Evolutionary conservation across 495 filamentous ascomycete species (phyloP), one percentile per base, ranked within the genome.

Genomic region (Geoglossum glabrum): DNA sequence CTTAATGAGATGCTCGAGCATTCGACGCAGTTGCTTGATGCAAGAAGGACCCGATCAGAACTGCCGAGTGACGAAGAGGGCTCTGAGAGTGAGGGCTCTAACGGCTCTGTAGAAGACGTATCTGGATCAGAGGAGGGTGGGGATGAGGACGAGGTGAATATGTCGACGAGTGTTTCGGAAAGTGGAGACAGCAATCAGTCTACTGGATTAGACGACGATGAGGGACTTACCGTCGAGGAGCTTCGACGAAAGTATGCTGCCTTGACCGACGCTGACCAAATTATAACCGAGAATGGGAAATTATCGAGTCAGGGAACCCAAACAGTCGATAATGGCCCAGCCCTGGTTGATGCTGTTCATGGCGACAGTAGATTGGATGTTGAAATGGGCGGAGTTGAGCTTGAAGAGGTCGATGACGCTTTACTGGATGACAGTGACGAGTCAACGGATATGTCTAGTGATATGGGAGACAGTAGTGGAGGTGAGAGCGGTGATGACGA

Each of bases 361-460:
- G 21, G n/a, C 27, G 1, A 30, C n/a, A 17, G 31, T 21, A 40
- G 40, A 21, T 43, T 31, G 46, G 60, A 61, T 34, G 61, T 61
- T 0, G 59, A 60, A 21, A 62, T 65, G n/a, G 63, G 58, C 13
- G 61, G 67, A 33, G 64, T 73, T 34, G 70, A 78, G 57, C 59
- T 79, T 5, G 86, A 87, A 26, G 81, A 90, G 58, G 78, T 84
- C 50, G 82, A 84, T 64, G 73, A 77, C 25, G 72, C 77, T 28
- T 69, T 87, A 40, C 70, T 83, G 64, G 83, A 86, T 59, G 84
- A 85, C 57, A 85, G 79, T 43, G 87, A 92, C 62, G 84, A 85
- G 60, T 92, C 86, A 10, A 82, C 85, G 7, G 86, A 90, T 59
- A 95, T 95, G 90, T 83, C 89, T 62, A 84, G 89, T 63, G 85